These are phyloP conservation scores for Fusarium oligoseptatum DNA, from an alignment of 2,329 filamentous ascomycete genomes.

Conservation along the genomic window DNA sequence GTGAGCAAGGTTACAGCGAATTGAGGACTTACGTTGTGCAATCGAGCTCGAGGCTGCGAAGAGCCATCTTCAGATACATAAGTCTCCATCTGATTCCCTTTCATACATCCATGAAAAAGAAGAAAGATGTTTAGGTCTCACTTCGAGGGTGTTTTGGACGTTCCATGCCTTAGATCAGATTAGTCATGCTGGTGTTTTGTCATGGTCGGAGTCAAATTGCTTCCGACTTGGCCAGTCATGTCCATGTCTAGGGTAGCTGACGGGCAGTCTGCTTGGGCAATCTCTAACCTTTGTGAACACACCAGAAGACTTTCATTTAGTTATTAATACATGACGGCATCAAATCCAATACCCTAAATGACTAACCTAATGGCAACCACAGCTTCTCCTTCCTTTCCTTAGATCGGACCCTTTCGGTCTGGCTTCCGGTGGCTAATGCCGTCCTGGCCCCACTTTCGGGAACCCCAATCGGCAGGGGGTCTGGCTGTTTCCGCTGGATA, in stretches of 20 bases:
- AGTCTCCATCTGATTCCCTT: neutral
- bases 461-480: too few species aligned
- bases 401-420: too few species aligned
- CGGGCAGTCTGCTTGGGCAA: too few species aligned
- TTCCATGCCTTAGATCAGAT: neutral
- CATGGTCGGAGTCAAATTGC: neutral
- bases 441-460: too few species aligned
- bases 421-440: too few species aligned
- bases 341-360: too few species aligned
- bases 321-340: too few species aligned
- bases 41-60: neutral
- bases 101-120: neutral
- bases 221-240: neutral
- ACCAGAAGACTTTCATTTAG: too few species aligned
- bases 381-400: too few species aligned
- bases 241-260: neutral
- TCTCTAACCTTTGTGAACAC: too few species aligned
- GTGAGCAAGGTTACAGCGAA: neutral
- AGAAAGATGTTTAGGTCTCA: neutral
- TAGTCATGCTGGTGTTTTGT: neutral
- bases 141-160: neutral
- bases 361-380: too few species aligned
- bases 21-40: neutral
- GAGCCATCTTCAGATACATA: neutral
- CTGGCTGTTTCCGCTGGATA: too few species aligned